Evolutionary conservation across 176 grass and related monocot species (phyloP).

Genomic region (Otatea glauca): DNA sequence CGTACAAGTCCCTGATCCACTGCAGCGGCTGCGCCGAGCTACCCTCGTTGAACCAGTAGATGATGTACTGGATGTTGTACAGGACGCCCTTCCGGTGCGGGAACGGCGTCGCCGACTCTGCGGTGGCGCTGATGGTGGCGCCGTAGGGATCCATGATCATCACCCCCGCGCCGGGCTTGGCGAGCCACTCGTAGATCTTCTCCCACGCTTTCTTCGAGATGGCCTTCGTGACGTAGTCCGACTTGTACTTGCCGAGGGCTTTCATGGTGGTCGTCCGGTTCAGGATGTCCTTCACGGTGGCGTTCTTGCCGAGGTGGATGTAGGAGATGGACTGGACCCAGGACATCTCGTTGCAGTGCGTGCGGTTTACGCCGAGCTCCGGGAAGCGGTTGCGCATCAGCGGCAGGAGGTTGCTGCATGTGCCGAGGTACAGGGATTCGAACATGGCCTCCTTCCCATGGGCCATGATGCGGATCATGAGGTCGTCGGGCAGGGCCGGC

Average conservation of each 20-base stretch:
- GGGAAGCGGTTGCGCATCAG: slow-evolving; percentile 29
- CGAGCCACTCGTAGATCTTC: slow-evolving; percentile 24
- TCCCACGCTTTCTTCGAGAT: slow-evolving; percentile 33
- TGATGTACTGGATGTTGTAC: slow-evolving; percentile 52
- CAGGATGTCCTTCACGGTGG: slow-evolving; percentile 1
- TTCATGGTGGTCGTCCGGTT: not conserved
- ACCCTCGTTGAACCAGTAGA: slow-evolving; percentile 16
- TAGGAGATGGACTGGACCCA: slow-evolving; percentile 46
- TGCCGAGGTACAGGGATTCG: slow-evolving; percentile 42
- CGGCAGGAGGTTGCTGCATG: not conserved
- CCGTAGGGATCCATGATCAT: slow-evolving; percentile 53
- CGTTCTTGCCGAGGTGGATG: slow-evolving; percentile 1
- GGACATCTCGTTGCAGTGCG: slow-evolving; percentile 50
- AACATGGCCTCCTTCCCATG: not conserved
- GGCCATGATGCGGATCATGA: slow-evolving; percentile 39
- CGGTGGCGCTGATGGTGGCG: slow-evolving; percentile 21
- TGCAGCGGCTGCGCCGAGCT: not conserved
- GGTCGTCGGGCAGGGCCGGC: slow-evolving; percentile 31
- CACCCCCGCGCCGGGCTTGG: slow-evolving; percentile 32
- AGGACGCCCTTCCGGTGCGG: slow-evolving; percentile 45
- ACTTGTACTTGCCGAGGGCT: slow-evolving; percentile 43
- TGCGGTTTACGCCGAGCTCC: slow-evolving; percentile 9
- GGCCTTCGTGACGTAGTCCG: slow-evolving; percentile 39
- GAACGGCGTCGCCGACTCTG: slow-evolving; percentile 26
- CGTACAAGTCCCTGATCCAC: slow-evolving; percentile 45